phyloP scores from a whole-genome alignment of 108 stramenopile genomes.

The Skeletonema grethae region DNA sequence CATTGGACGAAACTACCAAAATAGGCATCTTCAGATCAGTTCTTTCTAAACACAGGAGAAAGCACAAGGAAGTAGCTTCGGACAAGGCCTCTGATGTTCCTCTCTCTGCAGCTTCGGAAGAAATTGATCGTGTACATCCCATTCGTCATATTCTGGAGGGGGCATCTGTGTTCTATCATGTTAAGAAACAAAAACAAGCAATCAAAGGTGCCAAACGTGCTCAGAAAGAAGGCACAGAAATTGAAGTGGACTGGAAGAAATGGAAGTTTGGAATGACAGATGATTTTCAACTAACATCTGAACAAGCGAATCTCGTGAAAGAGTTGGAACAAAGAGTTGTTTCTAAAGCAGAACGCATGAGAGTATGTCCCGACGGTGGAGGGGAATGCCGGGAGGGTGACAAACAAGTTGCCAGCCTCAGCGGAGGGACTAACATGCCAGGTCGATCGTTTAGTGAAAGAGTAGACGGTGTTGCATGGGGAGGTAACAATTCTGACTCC shows the following conservation, averaged over 20 bases:
- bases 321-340: conserved; percentile 31
- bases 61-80: not conserved
- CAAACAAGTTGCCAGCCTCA: conserved; percentile 3
- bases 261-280: conserved; percentile 49
- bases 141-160: conserved; percentile 37
- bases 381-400: not conserved
- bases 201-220: not conserved
- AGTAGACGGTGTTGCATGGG: conserved; percentile 39
- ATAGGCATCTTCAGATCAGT: conserved; percentile 15
- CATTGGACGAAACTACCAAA: conserved; percentile 1
- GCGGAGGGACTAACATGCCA: conserved; percentile 3
- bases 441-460: conserved; percentile 26
- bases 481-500: conserved; percentile 23
- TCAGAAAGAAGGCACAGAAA: not conserved
- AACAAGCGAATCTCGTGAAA: conserved; percentile 21
- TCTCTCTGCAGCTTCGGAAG: conserved; percentile 10
- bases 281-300: conserved; percentile 29
- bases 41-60: conserved; percentile 7
- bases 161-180: conserved; percentile 36
- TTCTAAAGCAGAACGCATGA: conserved; percentile 3
- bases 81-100: not conserved
- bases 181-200: conserved; percentile 3
- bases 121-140: conserved; percentile 22
- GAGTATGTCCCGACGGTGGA: not conserved
- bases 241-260: conserved; percentile 39